Base-by-base conservation (phyloP, 495 filamentous ascomycete species). In the Cercophora sp. region DNA sequence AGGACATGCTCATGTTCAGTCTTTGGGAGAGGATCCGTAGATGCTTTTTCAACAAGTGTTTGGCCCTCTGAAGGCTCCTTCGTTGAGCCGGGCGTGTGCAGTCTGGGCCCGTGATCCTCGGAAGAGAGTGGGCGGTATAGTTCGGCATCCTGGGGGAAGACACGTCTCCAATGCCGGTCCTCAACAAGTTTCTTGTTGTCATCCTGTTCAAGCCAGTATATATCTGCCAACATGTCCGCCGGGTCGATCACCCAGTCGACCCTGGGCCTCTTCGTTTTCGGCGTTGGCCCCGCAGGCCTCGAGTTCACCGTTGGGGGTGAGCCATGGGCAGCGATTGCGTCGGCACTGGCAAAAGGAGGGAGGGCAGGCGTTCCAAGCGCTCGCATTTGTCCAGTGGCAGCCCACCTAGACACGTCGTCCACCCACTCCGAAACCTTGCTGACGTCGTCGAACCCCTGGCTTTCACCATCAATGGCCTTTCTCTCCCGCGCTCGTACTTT, bases 221-320 rank as follows among this genome's bases (percentile, higher is more conserved):
- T 75, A 69, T 96, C 91, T 1, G 89, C 88, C 18, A 96, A 70
- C 59, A 94, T 78, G 56, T 96, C 91, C 39, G 84, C 82, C 0
- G 90, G 86, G 34, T 81, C 79, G 8, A 87, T 81, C 2, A 74
- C 75, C 91, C 91, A 96, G 53, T 92, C 89, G n/a, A 85, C 79
- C 27, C 84, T 78, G 6, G 82, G 81, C 36, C 88, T 74, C 58
- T 78, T 82, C 1, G 78, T 66, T 50, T 85, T 86, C 29, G 65
- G 56, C 23, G 59, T 16, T 3, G 61, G 51, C 9, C 59, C 54
- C 1, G 58, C 58, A 8, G 64, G 56, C 36, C 65, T 59, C 6
- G 68, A 59, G 55, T 60, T 52, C 11, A 37, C 59, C 1, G 70
- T 59, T 36, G 67, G 52, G 10, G 68, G 68, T 6, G 63, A 64